Evolutionary conservation across 2,329 filamentous ascomycete species (phyloP), one percentile per base, ranked within the genome.

Genomic region (Biscogniauxia sp.): DNA sequence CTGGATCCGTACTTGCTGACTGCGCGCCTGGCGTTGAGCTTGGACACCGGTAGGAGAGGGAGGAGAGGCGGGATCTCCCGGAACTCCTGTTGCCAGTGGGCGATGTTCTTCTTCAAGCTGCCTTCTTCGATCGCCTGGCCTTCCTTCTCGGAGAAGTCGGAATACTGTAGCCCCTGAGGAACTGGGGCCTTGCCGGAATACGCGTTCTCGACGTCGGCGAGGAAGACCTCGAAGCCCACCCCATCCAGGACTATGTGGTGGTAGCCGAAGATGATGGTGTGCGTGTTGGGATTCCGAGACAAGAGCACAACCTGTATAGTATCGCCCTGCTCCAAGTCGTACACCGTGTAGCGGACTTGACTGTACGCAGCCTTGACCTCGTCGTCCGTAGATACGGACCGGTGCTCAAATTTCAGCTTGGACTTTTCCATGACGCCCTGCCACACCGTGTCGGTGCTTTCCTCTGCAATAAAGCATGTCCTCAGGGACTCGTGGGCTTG

Each of bases 1-100:
- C 17, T 58, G 9, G n/a, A 25, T 54, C 6, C 55, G 19, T 26
- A 54, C 25, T 64, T 49, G 55, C 67, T 69, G 23, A 71, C 62
- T 8, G 51, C 37, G 8, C 20, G 23, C 20, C 23, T 20, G 23
- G 53, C 25, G 17, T 53, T 32, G 45, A 20, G 19, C 25, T 53
- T 57, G 20, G 56, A 17, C 2, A 54, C 15, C 8, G 56, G 45
- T 11, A 57, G 25, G 20, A 57, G 26, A 20, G 59, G 59, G 1
- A 61, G 26, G 2, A 50, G 26, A 17, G 51, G 11, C 5, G 56
- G 51, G 13, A 53, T 20, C 15, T 28, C 15, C 2, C 11, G 8
- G 53, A 58, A 58, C 49, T 56, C 26, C 2, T 19, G 20, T 3
- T 28, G 20, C 55, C 55, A 58, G 56, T 20, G 51, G 8, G 53